phyloP scores from a whole-genome alignment of 768 basidiomycete species.

The Suillus discolor region DNA sequence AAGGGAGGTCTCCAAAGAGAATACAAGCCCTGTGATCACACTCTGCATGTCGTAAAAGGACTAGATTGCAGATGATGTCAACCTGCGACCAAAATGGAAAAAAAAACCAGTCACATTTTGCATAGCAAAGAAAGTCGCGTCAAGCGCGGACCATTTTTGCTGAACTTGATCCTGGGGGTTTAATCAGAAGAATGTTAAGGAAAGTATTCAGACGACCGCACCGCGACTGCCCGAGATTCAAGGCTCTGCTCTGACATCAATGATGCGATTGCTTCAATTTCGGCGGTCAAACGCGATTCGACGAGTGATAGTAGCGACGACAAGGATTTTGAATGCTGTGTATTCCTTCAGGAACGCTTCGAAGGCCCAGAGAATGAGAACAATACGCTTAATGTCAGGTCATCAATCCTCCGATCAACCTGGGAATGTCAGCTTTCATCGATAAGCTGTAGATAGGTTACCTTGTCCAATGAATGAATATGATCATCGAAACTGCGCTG shows the following conservation, averaged over 20 bases:
- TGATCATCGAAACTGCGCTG: slow-evolving; percentile 23
- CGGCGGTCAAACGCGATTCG: not conserved
- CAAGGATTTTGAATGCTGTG: slow-evolving; percentile 32
- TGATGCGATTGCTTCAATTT: not conserved
- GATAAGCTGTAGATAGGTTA: slow-evolving; percentile 12
- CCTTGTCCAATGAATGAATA: slow-evolving; percentile 24
- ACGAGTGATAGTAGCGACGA: slow-evolving; percentile 12
- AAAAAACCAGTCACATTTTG: slow-evolving; percentile 29
- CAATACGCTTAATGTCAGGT: slow-evolving; percentile 25
- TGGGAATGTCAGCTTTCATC: slow-evolving; percentile 18
- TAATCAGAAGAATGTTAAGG: slow-evolving; percentile 13
- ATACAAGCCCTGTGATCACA: slow-evolving; percentile 11
- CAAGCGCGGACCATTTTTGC: slow-evolving; percentile 28
- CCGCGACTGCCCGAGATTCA: slow-evolving; percentile 13
- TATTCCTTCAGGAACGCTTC: slow-evolving; percentile 2
- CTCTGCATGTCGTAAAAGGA: slow-evolving; percentile 8
- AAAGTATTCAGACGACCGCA: slow-evolving; percentile 16
- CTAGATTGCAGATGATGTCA: slow-evolving; percentile 17
- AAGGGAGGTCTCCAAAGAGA: slow-evolving; percentile 34
- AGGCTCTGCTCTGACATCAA: slow-evolving; percentile 2
- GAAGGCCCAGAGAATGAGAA: not conserved
- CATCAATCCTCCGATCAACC: slow-evolving; percentile 29
- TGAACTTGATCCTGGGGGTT: slow-evolving; percentile 32
- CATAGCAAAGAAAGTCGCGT: slow-evolving; percentile 26
- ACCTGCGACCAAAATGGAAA: slow-evolving; percentile 17